These are phyloP conservation scores for Globisporangium uncinulatum DNA, from an alignment of 352 stramenopile genomes.

Conservation along the genomic window DNA sequence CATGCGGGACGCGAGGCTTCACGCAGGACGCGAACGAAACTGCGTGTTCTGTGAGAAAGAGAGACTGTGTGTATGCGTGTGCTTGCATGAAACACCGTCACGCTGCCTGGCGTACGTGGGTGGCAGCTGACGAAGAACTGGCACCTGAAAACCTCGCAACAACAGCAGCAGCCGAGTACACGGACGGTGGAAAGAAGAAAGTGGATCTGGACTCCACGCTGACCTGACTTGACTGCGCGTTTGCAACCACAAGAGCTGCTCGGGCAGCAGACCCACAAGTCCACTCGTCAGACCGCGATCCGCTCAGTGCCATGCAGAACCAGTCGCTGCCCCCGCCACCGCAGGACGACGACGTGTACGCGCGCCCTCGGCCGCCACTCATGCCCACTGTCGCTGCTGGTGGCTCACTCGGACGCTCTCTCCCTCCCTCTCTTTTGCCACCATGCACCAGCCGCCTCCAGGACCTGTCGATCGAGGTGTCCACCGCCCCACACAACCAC, in stretches of 20 bases:
- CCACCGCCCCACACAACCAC: background rate
- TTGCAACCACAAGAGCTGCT: too few relatives aligned
- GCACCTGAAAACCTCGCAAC: too few relatives aligned
- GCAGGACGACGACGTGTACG: background rate
- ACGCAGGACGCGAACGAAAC: constrained; percentile 1
- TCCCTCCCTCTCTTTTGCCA: background rate
- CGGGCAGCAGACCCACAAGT: too few relatives aligned
- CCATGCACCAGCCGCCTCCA: constrained; percentile 21
- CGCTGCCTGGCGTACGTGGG: too few relatives aligned
- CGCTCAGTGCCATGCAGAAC: background rate
- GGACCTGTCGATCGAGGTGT: constrained; percentile 25
- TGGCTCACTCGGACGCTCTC: background rate
- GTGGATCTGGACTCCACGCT: too few relatives aligned
- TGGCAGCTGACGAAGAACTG: too few relatives aligned
- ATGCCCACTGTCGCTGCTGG: background rate
- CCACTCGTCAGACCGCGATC: background rate
- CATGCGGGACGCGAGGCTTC: constrained; percentile 1
- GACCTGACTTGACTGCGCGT: too few relatives aligned
- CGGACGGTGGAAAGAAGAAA: too few relatives aligned
- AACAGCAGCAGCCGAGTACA: too few relatives aligned
- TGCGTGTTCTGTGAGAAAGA: background rate
- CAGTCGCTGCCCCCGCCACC: background rate
- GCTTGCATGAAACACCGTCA: too few relatives aligned
- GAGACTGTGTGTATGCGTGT: too few relatives aligned
- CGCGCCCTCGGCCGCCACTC: too few relatives aligned